A percentile compares a stretch with the other conserved stretches of the same genome.
Evolutionary conservation across 805 yeast genomes (phyloP).

Genomic region (Ogataea trehaloabstinens): DNA sequence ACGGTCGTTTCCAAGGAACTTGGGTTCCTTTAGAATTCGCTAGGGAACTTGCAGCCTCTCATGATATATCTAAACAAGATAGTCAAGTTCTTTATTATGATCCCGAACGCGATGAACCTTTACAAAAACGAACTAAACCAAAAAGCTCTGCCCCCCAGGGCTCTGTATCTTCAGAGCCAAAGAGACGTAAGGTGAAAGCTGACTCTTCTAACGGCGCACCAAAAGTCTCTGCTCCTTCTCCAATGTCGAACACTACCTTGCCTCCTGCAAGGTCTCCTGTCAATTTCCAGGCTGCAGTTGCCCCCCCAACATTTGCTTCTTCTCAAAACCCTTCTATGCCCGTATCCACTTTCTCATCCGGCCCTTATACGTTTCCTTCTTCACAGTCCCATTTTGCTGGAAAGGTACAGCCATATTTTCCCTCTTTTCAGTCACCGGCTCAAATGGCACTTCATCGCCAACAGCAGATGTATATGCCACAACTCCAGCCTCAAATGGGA

Average conservation of each 20-base stretch:
- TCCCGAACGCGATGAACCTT: constrained; percentile 45
- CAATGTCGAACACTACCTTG: constrained; percentile 1
- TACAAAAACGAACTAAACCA: constrained; percentile 39
- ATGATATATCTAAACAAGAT: constrained; percentile 50
- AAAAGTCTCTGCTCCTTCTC: constrained; percentile 10
- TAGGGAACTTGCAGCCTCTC: constrained; percentile 49
- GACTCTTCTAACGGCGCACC: constrained; percentile 24
- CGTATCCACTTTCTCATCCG: constrained; percentile 4
- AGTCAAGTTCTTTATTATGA: constrained; percentile 54
- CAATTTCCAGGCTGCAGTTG: constrained; percentile 3
- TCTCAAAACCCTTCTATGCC: constrained; percentile 4
- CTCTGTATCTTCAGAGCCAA: constrained; percentile 19
- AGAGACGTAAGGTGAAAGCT: constrained; percentile 30
- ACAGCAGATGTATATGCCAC: constrained; percentile 9
- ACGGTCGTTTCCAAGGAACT: constrained; percentile 82
- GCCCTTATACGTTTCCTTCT: constrained; percentile 19
- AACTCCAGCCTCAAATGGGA: constrained; percentile 13
- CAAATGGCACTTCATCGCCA: constrained; percentile 9
- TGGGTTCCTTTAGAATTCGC: constrained; percentile 79
- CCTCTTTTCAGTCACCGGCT: constrained; percentile 5
- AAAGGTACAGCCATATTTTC: constrained; percentile 11
- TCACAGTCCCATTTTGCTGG: constrained; percentile 10
- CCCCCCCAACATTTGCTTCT: constrained; percentile 16
- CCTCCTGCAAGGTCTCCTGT: neutral
- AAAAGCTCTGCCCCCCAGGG: constrained; percentile 6